Conservation (phyloP, 2,329 filamentous ascomycete genomes). For the Penicillium sp. region DNA sequence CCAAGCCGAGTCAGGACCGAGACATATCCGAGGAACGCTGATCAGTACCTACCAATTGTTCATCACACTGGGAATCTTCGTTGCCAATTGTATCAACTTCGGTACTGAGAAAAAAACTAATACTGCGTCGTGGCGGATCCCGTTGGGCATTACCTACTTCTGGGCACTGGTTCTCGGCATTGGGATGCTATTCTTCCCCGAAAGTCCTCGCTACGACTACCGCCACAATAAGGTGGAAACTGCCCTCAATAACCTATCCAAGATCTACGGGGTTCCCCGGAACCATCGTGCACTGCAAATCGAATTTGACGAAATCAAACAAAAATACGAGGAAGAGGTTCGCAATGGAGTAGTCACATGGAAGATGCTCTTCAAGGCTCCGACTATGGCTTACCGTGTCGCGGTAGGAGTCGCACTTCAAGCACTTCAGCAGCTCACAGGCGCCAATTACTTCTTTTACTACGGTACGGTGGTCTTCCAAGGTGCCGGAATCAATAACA, state of each 20-base stretch:
- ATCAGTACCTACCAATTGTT: slow-evolving; percentile 50
- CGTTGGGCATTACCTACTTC: slow-evolving; percentile 58
- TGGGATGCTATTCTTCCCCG: slow-evolving; percentile 57
- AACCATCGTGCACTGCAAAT: slow-evolving; percentile 53
- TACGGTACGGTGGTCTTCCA: slow-evolving; percentile 56
- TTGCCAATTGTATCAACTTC: slow-evolving; percentile 49
- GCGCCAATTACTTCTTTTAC: slow-evolving; percentile 52
- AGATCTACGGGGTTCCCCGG: slow-evolving; percentile 54
- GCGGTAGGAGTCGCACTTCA: slow-evolving; percentile 44
- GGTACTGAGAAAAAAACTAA: slow-evolving; percentile 36
- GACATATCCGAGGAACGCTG: slow-evolving; percentile 47
- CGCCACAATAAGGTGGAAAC: slow-evolving; percentile 54
- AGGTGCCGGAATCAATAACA: slow-evolving; percentile 63
- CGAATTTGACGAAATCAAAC: slow-evolving; percentile 57
- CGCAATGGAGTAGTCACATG: slow-evolving; percentile 35
- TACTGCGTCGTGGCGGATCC: slow-evolving; percentile 50
- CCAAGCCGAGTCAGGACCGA: slow-evolving; percentile 45
- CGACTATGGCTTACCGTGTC: slow-evolving; percentile 45
- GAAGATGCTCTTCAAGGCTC: slow-evolving; percentile 41
- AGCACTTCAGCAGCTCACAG: slow-evolving; percentile 45
- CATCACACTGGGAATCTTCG: slow-evolving; percentile 48
- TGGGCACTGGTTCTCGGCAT: slow-evolving; percentile 55
- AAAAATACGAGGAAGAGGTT: slow-evolving; percentile 56
- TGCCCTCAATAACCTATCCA: slow-evolving; percentile 53
- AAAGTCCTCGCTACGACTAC: slow-evolving; percentile 60